A percentile compares a stretch with the other conserved stretches of the same genome.
These are phyloP conservation scores for Auricularia sp. DNA, from an alignment of 768 basidiomycete species.

Conservation along the genomic window DNA sequence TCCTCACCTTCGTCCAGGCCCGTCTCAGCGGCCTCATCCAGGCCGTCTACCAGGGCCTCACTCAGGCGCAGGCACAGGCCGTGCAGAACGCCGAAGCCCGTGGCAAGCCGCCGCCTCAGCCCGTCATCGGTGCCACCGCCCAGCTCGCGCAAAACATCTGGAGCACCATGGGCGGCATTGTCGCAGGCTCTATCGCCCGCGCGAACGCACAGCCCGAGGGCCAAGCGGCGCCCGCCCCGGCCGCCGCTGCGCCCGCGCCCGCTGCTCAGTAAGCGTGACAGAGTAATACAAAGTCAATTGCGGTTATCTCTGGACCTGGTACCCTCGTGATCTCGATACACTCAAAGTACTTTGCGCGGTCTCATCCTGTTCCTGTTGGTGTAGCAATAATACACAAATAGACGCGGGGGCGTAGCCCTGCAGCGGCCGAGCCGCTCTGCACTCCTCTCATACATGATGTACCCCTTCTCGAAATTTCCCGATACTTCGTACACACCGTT, in stretches of 20 bases:
- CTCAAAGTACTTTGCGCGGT: background rate
- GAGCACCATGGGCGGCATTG: conserved; percentile 11
- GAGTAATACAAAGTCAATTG: background rate
- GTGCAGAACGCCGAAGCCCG: conserved; percentile 9
- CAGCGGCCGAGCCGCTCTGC: no score
- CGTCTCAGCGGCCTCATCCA: conserved; percentile 42
- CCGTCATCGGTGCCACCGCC: conserved; percentile 18
- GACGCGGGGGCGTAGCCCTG: no score
- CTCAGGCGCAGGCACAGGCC: conserved; percentile 25
- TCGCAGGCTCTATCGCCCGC: background rate
- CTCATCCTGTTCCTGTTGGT: background rate
- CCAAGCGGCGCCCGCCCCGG: background rate
- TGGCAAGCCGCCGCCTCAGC: conserved; percentile 13
- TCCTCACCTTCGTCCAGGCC: conserved; percentile 43
- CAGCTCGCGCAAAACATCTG: conserved; percentile 30
- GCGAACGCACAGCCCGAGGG: background rate
- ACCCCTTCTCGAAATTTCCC: no score
- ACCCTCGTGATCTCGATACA: background rate
- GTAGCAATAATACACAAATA: no score
- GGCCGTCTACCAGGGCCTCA: conserved; percentile 32
- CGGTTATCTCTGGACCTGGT: background rate
- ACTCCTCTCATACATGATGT: no score
- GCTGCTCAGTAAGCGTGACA: background rate
- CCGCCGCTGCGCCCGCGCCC: background rate
- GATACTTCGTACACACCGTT: no score